Conservation (phyloP, 2,329 filamentous ascomycete genomes). For the Ophiostoma himal-ulmi region DNA sequence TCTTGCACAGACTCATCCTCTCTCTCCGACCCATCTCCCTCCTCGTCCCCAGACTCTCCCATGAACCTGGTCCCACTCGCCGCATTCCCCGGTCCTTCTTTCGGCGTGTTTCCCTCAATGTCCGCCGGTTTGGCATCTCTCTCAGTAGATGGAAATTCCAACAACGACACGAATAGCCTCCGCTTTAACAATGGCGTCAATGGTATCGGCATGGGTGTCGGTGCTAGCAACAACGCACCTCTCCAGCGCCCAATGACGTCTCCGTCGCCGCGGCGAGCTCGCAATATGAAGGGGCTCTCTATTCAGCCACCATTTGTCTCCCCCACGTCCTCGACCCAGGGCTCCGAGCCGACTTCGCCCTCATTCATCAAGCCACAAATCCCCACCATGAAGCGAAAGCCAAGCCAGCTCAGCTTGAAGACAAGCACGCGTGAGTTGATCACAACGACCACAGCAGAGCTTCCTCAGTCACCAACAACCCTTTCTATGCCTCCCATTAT, state of each 20-base stretch:
- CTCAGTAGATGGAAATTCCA: constrained; percentile 34
- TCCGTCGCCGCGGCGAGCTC: constrained; percentile 63
- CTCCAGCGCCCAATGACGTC: constrained; percentile 58
- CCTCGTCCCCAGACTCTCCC: constrained; percentile 86
- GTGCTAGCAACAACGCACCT: not conserved
- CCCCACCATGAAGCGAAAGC: constrained; percentile 64
- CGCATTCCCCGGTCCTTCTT: constrained; percentile 59
- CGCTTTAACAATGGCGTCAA: not conserved
- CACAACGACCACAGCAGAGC: constrained; percentile 45
- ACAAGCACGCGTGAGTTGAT: constrained; percentile 58
- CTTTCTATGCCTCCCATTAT: constrained; percentile 48
- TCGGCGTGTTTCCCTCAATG: constrained; percentile 44
- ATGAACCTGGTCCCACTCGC: constrained; percentile 65
- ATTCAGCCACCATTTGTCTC: constrained; percentile 59
- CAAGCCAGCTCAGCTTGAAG: constrained; percentile 71
- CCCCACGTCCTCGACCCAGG: constrained; percentile 42
- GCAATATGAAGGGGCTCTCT: constrained; percentile 78
- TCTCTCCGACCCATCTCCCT: constrained; percentile 83
- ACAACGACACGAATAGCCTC: constrained; percentile 18
- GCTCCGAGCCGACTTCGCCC: constrained; percentile 64
- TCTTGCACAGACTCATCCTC: constrained; percentile 90
- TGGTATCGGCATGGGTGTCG: not conserved
- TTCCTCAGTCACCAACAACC: constrained; percentile 51
- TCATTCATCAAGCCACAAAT: constrained; percentile 76
- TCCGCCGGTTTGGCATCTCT: constrained; percentile 36